Base-by-base conservation (phyloP, 768 basidiomycete genomes). In the Daedaleopsis sinensis region DNA sequence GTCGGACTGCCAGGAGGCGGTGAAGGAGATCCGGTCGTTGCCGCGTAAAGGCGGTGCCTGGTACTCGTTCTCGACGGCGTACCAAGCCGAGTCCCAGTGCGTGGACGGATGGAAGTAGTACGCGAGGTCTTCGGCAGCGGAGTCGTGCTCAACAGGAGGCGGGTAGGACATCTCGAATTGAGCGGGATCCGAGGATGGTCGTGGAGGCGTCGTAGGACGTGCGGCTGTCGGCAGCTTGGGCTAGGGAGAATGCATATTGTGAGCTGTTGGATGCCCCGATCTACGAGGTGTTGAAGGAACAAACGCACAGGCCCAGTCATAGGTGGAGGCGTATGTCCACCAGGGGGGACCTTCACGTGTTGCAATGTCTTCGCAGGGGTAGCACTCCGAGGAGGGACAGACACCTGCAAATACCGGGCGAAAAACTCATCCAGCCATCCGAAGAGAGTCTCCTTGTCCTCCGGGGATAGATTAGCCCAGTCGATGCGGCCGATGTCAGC, bases 361-460 rank as follows among this genome's bases (percentile, higher is more conserved):
- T 57, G 19, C 12, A 56, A 43, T 1, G 59, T 51, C 0, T 55
- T 39, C 11, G 46, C 48, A 1, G 62, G 24, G 10, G 48, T 57
- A 12, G 39, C 39, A 18, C 39, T 42, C 27, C 61, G 59, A 16
- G 58, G 44, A 0, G 61, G 59, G 3, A 61, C 54, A 6, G 61
- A 52, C 8, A 73, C 70, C 23, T 71, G 66, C 21, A 79, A 71
- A 52, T 76, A 76, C 37, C 79, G 78, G 16, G 83, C 80, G 67
- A 93, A 93, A 74, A 87, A 93, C 67, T 92, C 91, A 70, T 93
- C 91, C 21, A 93, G 77, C 90, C 91, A 93, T 61, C 74, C 73
- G 72, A 93, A 93, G 69, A 93, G 89, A 24, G 77, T 83, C 35
- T 83, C 75, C 69, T 91, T 93, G 68, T 93, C 90, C 69, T 87